Percentiles rank a stretch among this genome's conserved stretches.
These are phyloP conservation scores for Diplocarpon mali DNA, from an alignment of 2,329 filamentous ascomycete genomes.

Conservation along the genomic window DNA sequence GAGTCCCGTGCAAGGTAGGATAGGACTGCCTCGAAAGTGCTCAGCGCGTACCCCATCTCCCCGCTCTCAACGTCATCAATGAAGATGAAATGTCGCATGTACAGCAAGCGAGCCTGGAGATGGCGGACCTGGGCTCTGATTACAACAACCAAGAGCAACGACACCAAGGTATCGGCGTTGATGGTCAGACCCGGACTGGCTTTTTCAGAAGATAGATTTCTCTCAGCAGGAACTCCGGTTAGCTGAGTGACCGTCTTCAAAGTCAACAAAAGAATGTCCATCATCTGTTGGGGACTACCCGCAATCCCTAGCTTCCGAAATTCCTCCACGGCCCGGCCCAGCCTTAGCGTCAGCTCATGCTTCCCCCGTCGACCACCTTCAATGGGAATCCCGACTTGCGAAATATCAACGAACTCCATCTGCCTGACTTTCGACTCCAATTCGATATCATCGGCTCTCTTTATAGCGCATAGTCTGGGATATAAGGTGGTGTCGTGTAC, in stretches of 20 bases:
- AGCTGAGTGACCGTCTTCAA: slow-evolving; percentile 73
- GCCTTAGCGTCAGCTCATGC: slow-evolving; percentile 64
- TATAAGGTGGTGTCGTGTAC: slow-evolving; percentile 79
- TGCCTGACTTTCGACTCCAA: slow-evolving; percentile 82
- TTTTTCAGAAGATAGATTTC: slow-evolving; percentile 28
- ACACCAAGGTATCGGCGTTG: slow-evolving; percentile 82
- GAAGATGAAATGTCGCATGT: slow-evolving; percentile 96
- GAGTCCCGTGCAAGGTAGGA: slow-evolving; percentile 81
- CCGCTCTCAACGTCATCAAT: slow-evolving; percentile 95
- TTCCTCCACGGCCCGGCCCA: slow-evolving; percentile 71
- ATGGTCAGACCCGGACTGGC: slow-evolving; percentile 46
- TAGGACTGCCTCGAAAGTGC: slow-evolving; percentile 89
- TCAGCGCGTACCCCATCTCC: slow-evolving; percentile 90
- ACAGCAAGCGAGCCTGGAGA: slow-evolving; percentile 78
- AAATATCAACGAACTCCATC: slow-evolving; percentile 90
- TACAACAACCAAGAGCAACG: slow-evolving; percentile 79
- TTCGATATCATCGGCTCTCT: slow-evolving; percentile 72
- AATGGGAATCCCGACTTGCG: slow-evolving; percentile 82
- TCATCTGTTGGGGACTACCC: slow-evolving; percentile 29
- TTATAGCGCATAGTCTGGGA: slow-evolving; percentile 66
- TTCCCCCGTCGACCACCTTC: slow-evolving; percentile 70
- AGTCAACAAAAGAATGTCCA: slow-evolving; percentile 29
- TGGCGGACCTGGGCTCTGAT: slow-evolving; percentile 83
- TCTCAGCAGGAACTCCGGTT: slow-evolving; percentile 34
- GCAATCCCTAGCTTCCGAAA: slow-evolving; percentile 81